A percentile compares a stretch with the other conserved stretches of the same genome.
phyloP scores from a whole-genome alignment of 306 rosid species.

The Macrotyloma uniflorum region DNA sequence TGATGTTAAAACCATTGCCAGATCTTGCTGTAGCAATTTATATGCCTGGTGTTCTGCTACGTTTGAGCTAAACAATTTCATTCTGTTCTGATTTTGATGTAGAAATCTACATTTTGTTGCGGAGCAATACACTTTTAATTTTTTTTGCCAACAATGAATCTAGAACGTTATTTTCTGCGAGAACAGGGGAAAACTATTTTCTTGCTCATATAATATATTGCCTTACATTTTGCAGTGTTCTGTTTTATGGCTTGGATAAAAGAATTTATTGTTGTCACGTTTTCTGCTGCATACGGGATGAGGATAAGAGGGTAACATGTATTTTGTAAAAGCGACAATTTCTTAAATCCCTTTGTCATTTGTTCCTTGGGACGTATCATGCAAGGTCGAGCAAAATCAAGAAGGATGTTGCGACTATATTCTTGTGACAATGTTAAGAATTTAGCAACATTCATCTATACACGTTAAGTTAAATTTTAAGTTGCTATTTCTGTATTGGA shows the following conservation, averaged over 20 bases:
- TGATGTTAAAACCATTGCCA: conserved; percentile 33
- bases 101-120: conserved; percentile 2
- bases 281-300: neutral
- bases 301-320: neutral
- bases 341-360: neutral
- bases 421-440: neutral
- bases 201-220: neutral
- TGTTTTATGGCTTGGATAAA: neutral
- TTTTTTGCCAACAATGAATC: neutral
- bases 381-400: neutral
- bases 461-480: neutral
- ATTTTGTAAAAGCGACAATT: neutral
- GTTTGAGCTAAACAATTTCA: conserved; percentile 26
- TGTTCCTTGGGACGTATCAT: neutral
- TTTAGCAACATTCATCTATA: neutral
- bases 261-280: neutral
- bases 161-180: conserved; percentile 21
- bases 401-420: neutral
- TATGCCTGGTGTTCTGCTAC: conserved; percentile 5
- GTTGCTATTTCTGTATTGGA: neutral
- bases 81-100: conserved; percentile 19
- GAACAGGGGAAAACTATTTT: neutral
- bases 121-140: neutral
- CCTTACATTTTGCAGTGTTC: neutral
- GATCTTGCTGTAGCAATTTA: conserved; percentile 20